These are phyloP conservation scores for Ogataea paraovalis DNA, from an alignment of 805 yeast genomes.

Conservation along the genomic window DNA sequence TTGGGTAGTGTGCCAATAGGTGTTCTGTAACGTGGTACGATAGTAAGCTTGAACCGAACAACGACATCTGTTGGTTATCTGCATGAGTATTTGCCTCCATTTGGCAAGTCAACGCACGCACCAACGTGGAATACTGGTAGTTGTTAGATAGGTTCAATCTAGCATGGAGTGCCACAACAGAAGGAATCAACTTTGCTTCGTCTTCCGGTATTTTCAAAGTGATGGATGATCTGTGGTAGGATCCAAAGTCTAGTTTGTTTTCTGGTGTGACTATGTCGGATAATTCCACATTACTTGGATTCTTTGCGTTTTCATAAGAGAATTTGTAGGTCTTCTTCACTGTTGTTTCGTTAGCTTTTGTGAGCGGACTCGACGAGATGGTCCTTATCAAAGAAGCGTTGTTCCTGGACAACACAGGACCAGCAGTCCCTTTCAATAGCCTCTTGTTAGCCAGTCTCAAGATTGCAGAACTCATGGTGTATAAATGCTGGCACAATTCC, in stretches of 20 bases:
- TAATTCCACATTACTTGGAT: conserved; percentile 10
- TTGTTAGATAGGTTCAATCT: conserved; percentile 62
- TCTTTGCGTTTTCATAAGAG: conserved; percentile 28
- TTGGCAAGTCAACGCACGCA: conserved; percentile 71
- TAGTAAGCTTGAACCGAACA: conserved; percentile 77
- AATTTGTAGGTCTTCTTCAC: conserved; percentile 19
- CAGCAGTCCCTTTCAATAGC: not conserved
- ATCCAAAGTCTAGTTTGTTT: conserved; percentile 29
- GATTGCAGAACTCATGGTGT: conserved; percentile 9
- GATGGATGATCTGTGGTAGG: conserved; percentile 27
- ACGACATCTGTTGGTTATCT: conserved; percentile 73
- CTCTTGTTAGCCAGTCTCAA: conserved; percentile 9
- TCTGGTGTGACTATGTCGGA: conserved; percentile 16
- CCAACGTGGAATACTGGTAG: conserved; percentile 63
- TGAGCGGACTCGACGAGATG: conserved; percentile 14
- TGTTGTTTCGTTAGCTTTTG: conserved; percentile 1
- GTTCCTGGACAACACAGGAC: too few relatives aligned
- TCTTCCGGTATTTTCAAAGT: conserved; percentile 40
- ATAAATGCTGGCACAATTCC: not conserved
- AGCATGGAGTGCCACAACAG: conserved; percentile 73
- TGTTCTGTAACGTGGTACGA: conserved; percentile 73
- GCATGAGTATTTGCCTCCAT: conserved; percentile 41
- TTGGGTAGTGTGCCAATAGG: conserved; percentile 74
- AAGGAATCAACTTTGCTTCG: conserved; percentile 57
- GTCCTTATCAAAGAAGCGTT: conserved; percentile 4